Base-by-base conservation (phyloP, 2,329 filamentous ascomycete genomes). In the Aspergillus oerlinghausenensis region DNA sequence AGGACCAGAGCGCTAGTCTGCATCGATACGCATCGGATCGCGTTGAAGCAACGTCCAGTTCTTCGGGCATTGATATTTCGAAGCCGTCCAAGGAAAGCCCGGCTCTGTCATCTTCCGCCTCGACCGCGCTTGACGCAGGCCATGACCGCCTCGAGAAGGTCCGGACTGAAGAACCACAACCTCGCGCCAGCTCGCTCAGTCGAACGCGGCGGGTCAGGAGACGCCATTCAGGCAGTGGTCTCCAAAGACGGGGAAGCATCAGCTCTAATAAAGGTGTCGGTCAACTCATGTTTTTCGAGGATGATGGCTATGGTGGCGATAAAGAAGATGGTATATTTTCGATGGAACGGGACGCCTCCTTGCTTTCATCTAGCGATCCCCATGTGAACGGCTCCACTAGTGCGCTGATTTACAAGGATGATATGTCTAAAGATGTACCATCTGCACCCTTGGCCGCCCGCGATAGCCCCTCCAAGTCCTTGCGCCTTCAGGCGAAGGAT, bases 201-300 rank as follows among this genome's bases (percentile, higher is more conserved):
- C 63, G 67, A 43, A 61, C 69, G 51, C 73, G 73, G 35, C 61
- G 60, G 28, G 66, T 74, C 25, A 73, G 82, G 69, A 84, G 92
- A 58, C 87, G 93, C 25, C 94, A 95, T 72, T 97, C 92, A 5
- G 92, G 92, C 50, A 90, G 90, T 62, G 92, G 91, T 4, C 81
- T 97, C 26, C 85, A 89, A 57, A 87, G 89, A 67, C 88, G 90
- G 25, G 79, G 83, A 55, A 89, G 91, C 60, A 88, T 96, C 6
- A 80, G 82, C 49, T 82, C 82, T 19, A 83, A 87, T 11, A 80
- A 84, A 9, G 81, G 88, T 52, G 88, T 90, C n/a, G 84, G 90
- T n/a, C 83, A 89, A 60, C 80, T 97, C n/a, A 87, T 96, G 70
- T 96, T 92, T 65, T 92, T 89, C 66, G 92, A 96, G 67, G 90